Conservation (phyloP, 208 protist genomes). For the Wallacemonas sp. region DNA sequence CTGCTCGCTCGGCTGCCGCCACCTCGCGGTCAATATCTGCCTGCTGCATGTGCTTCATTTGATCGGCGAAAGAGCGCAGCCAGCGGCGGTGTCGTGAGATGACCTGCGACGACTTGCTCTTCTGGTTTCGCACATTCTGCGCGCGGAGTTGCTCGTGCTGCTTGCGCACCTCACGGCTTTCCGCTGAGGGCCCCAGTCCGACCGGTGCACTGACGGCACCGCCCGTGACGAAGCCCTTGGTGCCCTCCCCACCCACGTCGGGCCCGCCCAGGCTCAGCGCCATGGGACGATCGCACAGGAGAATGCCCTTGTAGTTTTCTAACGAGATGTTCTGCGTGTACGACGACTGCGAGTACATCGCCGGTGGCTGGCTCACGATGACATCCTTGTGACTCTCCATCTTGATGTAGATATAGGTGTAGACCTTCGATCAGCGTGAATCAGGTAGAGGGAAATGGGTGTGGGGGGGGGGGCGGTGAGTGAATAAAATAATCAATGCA, state of each 20-base stretch:
- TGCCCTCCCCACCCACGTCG: conserved; percentile 10
- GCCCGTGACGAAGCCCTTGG: conserved; percentile 57
- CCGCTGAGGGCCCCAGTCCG: conserved; percentile 65
- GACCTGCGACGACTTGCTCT: conserved; percentile 44
- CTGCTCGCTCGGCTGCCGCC: conserved; percentile 51
- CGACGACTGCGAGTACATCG: conserved; percentile 54
- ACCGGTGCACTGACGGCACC: conserved; percentile 48
- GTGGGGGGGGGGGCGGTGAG: neutral
- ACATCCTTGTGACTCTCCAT: conserved; percentile 92
- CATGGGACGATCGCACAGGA: conserved; percentile 76
- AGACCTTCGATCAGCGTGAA: neutral
- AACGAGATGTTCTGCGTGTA: conserved; percentile 49
- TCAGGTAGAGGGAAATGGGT: neutral
- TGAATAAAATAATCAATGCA: neutral
- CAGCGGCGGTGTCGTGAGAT: conserved; percentile 79
- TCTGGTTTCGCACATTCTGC: conserved; percentile 52
- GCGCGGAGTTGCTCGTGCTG: conserved; percentile 35
- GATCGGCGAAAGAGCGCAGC: conserved; percentile 76
- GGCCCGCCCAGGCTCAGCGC: conserved; percentile 18
- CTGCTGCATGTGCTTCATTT: conserved; percentile 82
- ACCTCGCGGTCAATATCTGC: conserved; percentile 65
- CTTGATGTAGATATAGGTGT: neutral
- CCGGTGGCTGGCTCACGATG: conserved; percentile 81
- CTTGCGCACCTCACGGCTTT: conserved; percentile 42
- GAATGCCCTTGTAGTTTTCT: conserved; percentile 93